Conservation (phyloP, 805 yeast species). For the Candida orba region DNA sequence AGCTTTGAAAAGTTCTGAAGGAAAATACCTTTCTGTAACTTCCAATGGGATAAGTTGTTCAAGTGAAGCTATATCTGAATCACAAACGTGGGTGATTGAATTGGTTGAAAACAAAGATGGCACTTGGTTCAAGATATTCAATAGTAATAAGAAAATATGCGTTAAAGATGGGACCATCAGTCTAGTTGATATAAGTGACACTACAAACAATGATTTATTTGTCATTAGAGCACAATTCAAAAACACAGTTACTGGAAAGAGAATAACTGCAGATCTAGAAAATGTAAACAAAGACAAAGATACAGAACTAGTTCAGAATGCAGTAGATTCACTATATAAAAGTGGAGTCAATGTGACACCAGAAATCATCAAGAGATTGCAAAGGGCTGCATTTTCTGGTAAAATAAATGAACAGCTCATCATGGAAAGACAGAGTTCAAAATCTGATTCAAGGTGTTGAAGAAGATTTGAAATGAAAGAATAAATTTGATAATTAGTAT, state of each 20-base stretch:
- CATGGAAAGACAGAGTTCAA: slow-evolving; percentile 22
- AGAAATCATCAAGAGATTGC: slow-evolving; percentile 9
- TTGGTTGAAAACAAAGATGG: slow-evolving; percentile 4
- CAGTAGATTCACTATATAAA: slow-evolving; percentile 17
- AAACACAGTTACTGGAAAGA: slow-evolving; percentile 13
- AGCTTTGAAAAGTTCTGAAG: slow-evolving; percentile 24
- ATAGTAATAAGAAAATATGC: slow-evolving; percentile 10
- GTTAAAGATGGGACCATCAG: not conserved
- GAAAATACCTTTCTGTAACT: slow-evolving; percentile 20
- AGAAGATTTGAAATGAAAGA: not conserved
- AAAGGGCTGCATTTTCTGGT: slow-evolving; percentile 21
- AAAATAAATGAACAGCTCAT: slow-evolving; percentile 31
- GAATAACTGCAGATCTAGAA: slow-evolving; percentile 6
- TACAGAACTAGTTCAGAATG: slow-evolving; percentile 14
- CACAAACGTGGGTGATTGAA: slow-evolving; percentile 21
- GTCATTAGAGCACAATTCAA: slow-evolving; percentile 14
- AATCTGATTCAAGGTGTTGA: slow-evolving; percentile 24
- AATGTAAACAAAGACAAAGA: slow-evolving; percentile 4
- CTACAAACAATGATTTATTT: slow-evolving; percentile 5
- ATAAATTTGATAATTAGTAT: not conserved
- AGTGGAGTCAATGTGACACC: slow-evolving; percentile 16
- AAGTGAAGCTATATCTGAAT: slow-evolving; percentile 28
- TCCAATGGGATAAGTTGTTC: slow-evolving; percentile 19
- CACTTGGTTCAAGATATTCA: slow-evolving; percentile 7
- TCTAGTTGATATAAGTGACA: not conserved